Conservation (phyloP, 805 yeast species). For the Myxozyma neotropica region DNA sequence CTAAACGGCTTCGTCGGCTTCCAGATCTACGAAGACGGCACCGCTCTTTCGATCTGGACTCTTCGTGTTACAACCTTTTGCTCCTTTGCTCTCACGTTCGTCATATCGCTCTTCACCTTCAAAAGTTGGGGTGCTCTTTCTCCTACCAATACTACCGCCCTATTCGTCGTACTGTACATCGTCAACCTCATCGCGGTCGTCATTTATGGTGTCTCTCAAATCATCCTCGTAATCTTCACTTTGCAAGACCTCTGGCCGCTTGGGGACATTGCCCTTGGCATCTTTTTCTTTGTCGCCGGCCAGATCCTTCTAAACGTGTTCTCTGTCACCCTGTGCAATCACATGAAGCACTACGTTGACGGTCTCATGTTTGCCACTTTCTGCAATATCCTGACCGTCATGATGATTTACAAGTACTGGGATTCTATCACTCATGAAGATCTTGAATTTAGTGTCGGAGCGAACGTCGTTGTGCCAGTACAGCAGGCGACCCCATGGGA, state of each 20-base stretch:
- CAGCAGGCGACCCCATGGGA: conserved; percentile 20
- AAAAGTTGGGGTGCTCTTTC: conserved; percentile 54
- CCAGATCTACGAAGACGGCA: conserved; percentile 95
- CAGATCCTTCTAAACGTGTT: conserved; percentile 75
- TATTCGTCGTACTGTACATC: conserved; percentile 71
- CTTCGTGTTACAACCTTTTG: conserved; percentile 55
- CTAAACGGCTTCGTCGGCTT: conserved; percentile 79
- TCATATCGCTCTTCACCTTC: conserved; percentile 73
- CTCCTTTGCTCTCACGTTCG: conserved; percentile 67
- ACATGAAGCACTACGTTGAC: conserved; percentile 82
- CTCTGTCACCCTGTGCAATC: conserved; percentile 64
- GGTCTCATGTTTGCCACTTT: conserved; percentile 84
- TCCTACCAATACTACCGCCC: conserved; percentile 60
- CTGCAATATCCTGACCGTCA: conserved; percentile 75
- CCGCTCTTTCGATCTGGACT: conserved; percentile 60
- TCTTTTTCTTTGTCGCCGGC: conserved; percentile 76
- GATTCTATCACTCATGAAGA: conserved; percentile 94
- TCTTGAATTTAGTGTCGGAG: conserved; percentile 81
- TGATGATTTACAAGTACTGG: conserved; percentile 98
- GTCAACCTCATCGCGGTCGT: conserved; percentile 68
- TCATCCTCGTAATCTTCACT: conserved; percentile 65
- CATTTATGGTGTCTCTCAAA: conserved; percentile 66
- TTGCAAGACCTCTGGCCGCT: conserved; percentile 84
- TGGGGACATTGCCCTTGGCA: conserved; percentile 75
- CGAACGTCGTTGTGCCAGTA: conserved; percentile 49